Evolutionary conservation across 257 asterid species (phyloP).

Genomic region (Solanum rostratum): DNA sequence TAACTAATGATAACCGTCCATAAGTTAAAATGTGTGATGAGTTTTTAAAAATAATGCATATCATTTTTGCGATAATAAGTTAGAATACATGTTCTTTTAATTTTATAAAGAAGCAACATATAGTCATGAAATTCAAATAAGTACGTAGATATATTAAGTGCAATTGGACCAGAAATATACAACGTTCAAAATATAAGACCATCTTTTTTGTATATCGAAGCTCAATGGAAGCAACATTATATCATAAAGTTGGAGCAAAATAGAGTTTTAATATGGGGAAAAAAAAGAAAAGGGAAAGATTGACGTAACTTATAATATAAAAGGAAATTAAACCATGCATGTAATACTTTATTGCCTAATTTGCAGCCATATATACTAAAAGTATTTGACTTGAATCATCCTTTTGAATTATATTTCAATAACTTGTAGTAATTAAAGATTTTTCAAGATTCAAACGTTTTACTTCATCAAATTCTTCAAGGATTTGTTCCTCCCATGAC

Average conservation of each 20-base stretch:
- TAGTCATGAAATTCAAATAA: background rate
- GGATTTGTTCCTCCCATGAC: background rate
- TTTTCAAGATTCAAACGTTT: constrained; percentile 11
- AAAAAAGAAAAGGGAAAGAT: background rate
- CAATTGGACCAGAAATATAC: background rate
- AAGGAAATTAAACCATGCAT: background rate
- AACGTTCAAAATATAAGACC: background rate
- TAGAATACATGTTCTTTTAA: background rate
- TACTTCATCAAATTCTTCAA: constrained; percentile 1
- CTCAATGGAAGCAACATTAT: background rate
- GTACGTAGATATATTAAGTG: background rate
- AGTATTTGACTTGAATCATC: constrained; percentile 1
- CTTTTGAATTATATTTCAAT: background rate
- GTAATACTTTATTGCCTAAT: background rate
- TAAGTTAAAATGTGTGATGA: background rate
- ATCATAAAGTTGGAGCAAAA: background rate
- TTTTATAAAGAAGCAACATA: background rate
- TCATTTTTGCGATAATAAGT: background rate
- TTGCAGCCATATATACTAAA: background rate
- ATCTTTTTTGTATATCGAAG: background rate
- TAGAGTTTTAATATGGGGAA: background rate
- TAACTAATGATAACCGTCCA: background rate
- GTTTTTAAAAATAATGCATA: background rate
- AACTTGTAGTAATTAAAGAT: background rate
- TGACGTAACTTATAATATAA: background rate